A percentile compares a stretch with the other conserved stretches of the same genome.
Conservation (phyloP, 2,329 filamentous ascomycete genomes). For the Fusarium fujikuroi region DNA sequence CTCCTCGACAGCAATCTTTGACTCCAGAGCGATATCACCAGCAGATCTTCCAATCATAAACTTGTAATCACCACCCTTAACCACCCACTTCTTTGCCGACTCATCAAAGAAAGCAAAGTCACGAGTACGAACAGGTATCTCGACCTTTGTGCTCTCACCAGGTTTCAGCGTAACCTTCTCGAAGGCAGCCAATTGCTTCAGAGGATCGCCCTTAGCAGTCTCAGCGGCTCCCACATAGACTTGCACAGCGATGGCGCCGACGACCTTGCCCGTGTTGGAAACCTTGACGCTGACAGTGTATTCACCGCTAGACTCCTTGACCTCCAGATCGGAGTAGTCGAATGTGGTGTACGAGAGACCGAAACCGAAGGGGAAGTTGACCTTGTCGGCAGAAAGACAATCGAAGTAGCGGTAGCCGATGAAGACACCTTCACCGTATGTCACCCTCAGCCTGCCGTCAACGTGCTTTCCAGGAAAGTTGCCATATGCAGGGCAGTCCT, state of each 20-base stretch:
- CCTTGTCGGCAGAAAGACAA: slow-evolving; percentile 63
- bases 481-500: slow-evolving; percentile 73
- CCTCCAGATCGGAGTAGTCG: slow-evolving; percentile 71
- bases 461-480: slow-evolving; percentile 65
- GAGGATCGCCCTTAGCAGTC: slow-evolving; percentile 33
- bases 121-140: slow-evolving; percentile 36
- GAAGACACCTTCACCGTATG: slow-evolving; percentile 77
- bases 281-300: slow-evolving; percentile 61
- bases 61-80: slow-evolving; percentile 46
- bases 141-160: slow-evolving; percentile 41
- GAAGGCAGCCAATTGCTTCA: slow-evolving; percentile 76
- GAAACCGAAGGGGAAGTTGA: slow-evolving; percentile 74
- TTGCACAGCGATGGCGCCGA: slow-evolving; percentile 66
- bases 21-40: slow-evolving; percentile 40
- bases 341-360: slow-evolving; percentile 53
- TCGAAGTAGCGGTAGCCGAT: slow-evolving; percentile 77
- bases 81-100: slow-evolving; percentile 41
- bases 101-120: slow-evolving; percentile 48
- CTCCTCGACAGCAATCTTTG: slow-evolving; percentile 30
- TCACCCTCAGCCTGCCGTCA: slow-evolving; percentile 62
- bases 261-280: slow-evolving; percentile 65
- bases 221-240: slow-evolving; percentile 56
- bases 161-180: slow-evolving; percentile 62
- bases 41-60: slow-evolving; percentile 44
- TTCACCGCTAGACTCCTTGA: slow-evolving; percentile 46